Base-by-base conservation (phyloP, 1,139 yeast genomes). In the Pichia norvegensis region DNA sequence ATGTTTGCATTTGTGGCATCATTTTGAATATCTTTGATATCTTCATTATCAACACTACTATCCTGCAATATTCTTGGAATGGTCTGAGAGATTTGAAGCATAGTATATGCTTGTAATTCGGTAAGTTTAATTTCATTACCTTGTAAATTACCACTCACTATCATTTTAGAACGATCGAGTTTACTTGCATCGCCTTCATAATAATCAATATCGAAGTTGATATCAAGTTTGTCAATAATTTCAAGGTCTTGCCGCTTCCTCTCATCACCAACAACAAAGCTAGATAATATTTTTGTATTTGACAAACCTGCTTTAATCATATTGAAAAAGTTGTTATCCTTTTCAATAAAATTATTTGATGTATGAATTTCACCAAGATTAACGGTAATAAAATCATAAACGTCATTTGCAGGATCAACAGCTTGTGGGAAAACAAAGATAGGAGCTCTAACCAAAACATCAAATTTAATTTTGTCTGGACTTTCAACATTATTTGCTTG, bases 341-440 rank as follows among this genome's bases (percentile, higher is more conserved):
- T 52, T 7, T 57, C 57, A 2, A 60, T 57, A 58, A 87, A 87
- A 13, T 66, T 65, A 62, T 90, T 92, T 4, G 73, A 68, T 22
- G 90, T 79, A 56, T 75, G 84, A 11, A 92, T 67, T 60, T 92
- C 96, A 51, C 99, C 99, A 46, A 90, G 69, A 55, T 85, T 79
- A 6, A 85, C 78, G 1, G 83, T 79, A 23, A 92, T 62, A 25
- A 74, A 70, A 58, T 92, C 92, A 56, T 74, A 78, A 2, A 61
- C 51, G 17, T 68, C 65, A 9, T 55, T 56, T 0, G 67, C 64
- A n/a, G 70, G 72, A 22, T 69, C 70, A 4, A 71, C 70, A 2
- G 78, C 52, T 44, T 73, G 74, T 1, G 97, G 97, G 56, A 87
- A 86, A 1, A 84, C 78, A 41, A 92, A 69, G 13, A 82, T 82